A percentile compares a stretch with the other conserved stretches of the same genome.
These are phyloP conservation scores for Cotoneaster glaucophyllus DNA, from an alignment of 306 rosid genomes.

Conservation along the genomic window DNA sequence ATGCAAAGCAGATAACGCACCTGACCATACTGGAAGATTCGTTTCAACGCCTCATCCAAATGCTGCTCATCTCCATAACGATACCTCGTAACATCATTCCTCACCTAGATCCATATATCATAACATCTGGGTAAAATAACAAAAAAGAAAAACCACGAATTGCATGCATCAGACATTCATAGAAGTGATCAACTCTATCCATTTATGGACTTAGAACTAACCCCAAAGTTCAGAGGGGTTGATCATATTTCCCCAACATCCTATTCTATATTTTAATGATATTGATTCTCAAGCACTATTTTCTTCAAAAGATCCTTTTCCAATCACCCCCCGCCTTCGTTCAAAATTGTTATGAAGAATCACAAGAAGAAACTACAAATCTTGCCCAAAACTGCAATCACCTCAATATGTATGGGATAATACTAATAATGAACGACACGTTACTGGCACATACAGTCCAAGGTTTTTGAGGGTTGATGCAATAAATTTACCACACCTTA, in stretches of 20 bases:
- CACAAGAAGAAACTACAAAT: not conserved
- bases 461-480: not conserved
- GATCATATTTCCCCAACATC: not conserved
- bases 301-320: not conserved
- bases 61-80: slow-evolving; percentile 99
- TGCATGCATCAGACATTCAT: not conserved
- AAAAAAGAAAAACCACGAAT: not conserved
- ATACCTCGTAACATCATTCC: slow-evolving; percentile 76
- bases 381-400: not conserved
- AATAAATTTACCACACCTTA: not conserved
- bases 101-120: slow-evolving; percentile 46
- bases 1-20: slow-evolving; percentile 35
- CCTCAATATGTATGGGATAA: not conserved
- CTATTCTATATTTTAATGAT: not conserved
- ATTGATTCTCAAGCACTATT: not conserved
- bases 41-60: slow-evolving; percentile 87
- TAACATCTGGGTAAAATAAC: not conserved
- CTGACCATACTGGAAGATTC: slow-evolving; percentile 91
- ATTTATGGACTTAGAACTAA: not conserved
- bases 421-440: not conserved
- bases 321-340: not conserved
- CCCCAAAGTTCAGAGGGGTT: not conserved
- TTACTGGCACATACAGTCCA: not conserved
- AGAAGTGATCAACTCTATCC: not conserved
- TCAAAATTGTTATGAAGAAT: not conserved